Conservation (phyloP, 2,329 filamentous ascomycete species). For the Westerdykella ornata region DNA sequence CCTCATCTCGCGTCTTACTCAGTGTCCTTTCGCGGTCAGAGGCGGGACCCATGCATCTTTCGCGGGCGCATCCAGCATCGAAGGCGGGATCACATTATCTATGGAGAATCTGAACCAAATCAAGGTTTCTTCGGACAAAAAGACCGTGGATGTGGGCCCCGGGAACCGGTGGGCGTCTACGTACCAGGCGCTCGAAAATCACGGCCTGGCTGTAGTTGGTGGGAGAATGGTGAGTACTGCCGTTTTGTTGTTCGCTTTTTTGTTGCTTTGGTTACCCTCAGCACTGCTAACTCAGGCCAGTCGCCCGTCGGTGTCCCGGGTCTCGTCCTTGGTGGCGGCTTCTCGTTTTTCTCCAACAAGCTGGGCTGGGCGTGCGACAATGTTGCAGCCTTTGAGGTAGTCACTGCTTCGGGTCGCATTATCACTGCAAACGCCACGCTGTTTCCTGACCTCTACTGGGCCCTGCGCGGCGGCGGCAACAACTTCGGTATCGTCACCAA, state of each 20-base stretch:
- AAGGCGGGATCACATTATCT: slow-evolving; percentile 27
- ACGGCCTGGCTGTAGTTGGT: slow-evolving; percentile 19
- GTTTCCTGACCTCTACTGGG: slow-evolving; percentile 38
- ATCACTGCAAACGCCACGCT: slow-evolving; percentile 20
- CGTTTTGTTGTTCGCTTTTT: not conserved
- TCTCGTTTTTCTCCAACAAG: slow-evolving; percentile 21
- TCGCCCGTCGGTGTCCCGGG: slow-evolving; percentile 1
- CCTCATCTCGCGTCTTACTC: slow-evolving; percentile 17
- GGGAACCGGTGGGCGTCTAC: slow-evolving; percentile 27
- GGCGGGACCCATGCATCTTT: slow-evolving; percentile 26
- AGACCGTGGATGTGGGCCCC: slow-evolving; percentile 16
- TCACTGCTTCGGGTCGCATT: slow-evolving; percentile 21
- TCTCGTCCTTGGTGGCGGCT: slow-evolving; percentile 12
- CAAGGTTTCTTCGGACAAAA: slow-evolving; percentile 13
- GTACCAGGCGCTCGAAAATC: slow-evolving; percentile 20
- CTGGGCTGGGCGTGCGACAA: slow-evolving; percentile 29
- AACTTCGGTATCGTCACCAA: slow-evolving; percentile 34
- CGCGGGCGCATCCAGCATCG: slow-evolving; percentile 26
- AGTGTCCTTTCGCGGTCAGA: slow-evolving; percentile 39
- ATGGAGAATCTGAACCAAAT: slow-evolving; percentile 22
- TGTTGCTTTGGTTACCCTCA: not conserved
- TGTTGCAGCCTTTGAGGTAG: slow-evolving; percentile 33
- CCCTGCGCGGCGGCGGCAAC: slow-evolving; percentile 32
- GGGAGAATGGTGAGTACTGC: slow-evolving; percentile 18
- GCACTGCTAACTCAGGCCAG: not conserved